These are phyloP conservation scores for Ambispora gerdemannii DNA, from an alignment of 192 early-diverging fungal genomes.

Conservation along the genomic window DNA sequence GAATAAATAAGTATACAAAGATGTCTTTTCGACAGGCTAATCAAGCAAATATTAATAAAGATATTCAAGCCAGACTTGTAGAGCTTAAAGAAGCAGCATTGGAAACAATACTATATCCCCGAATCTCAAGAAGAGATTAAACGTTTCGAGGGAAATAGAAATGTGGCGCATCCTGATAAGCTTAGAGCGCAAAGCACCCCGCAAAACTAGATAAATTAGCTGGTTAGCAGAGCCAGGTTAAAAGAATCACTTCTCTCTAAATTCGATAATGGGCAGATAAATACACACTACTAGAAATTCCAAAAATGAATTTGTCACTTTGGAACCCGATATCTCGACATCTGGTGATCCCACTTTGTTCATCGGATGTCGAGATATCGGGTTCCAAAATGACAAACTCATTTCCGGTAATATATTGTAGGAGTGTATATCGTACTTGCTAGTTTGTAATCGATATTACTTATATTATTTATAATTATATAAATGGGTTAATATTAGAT, in stretches of 20 bases:
- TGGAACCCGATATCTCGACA: too few species aligned
- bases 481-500: too few species aligned
- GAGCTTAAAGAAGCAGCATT: conserved; percentile 11
- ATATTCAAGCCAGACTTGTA: conserved; percentile 10
- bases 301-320: too few species aligned
- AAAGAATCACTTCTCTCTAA: not conserved
- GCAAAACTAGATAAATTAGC: not conserved
- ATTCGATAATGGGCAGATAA: not conserved
- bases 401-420: too few species aligned
- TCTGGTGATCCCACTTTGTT: too few species aligned
- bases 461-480: too few species aligned
- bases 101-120: not conserved
- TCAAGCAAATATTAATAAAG: conserved; percentile 9
- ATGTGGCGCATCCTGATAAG: not conserved
- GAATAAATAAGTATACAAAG: conserved; percentile 4
- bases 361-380: too few species aligned
- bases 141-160: not conserved
- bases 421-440: not conserved
- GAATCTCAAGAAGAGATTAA: conserved; percentile 2
- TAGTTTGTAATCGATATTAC: too few species aligned
- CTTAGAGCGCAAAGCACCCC: not conserved
- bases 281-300: not conserved
- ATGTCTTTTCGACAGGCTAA: conserved; percentile 9
- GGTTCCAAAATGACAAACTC: too few species aligned
- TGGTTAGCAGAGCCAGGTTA: not conserved